These are phyloP conservation scores for Friedmanniomyces endolithicus DNA, from an alignment of 495 filamentous ascomycete genomes.

Conservation along the genomic window DNA sequence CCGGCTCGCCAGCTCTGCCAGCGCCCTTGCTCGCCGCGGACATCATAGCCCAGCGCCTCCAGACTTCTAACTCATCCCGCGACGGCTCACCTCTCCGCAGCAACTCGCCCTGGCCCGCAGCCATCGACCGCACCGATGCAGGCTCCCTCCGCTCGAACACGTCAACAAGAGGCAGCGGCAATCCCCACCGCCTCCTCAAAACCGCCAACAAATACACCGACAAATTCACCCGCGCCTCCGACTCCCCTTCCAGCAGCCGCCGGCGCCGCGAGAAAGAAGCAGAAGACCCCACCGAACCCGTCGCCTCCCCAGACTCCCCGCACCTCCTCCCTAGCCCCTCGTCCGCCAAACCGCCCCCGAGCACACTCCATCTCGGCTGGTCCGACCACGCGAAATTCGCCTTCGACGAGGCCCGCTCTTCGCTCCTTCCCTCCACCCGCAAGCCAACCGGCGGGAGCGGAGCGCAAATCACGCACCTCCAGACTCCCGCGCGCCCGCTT, in stretches of 20 bases:
- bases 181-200: not conserved
- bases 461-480: not conserved
- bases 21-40: conserved; percentile 1
- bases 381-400: conserved; percentile 1
- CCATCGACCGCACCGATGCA: not conserved
- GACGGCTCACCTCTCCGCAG: not conserved
- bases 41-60: conserved; percentile 1
- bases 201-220: not conserved
- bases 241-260: not conserved
- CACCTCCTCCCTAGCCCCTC: not conserved
- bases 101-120: not conserved
- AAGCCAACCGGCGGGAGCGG: too few relatives aligned
- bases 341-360: not conserved
- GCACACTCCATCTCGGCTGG: conserved; percentile 7
- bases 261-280: not conserved
- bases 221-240: not conserved
- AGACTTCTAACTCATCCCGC: not conserved
- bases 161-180: not conserved
- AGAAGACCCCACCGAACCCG: not conserved
- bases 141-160: not conserved
- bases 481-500: conserved; percentile 7
- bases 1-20: not conserved
- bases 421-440: not conserved
- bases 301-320: conserved; percentile 2
- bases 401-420: conserved; percentile 11